Percentiles rank a stretch among this genome's conserved stretches.
Conservation (phyloP, 768 basidiomycete genomes). For the Cyathus striatus region DNA sequence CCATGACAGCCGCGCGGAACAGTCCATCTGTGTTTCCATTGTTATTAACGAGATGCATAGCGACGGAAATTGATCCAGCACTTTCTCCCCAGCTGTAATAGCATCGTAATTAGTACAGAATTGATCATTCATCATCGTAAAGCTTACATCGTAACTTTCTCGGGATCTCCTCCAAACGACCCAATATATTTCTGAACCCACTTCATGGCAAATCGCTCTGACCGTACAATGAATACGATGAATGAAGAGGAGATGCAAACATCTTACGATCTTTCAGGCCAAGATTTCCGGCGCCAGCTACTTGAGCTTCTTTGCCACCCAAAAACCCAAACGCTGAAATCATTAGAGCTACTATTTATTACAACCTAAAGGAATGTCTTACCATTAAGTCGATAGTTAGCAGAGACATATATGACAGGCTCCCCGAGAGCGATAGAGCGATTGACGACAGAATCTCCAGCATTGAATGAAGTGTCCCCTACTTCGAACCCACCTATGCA, state of each 20-base stretch:
- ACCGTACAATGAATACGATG: background rate
- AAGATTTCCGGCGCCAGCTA: conserved; percentile 36
- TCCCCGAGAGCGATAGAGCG: conserved; percentile 21
- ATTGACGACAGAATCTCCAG: conserved; percentile 20
- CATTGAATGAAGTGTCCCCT: conserved; percentile 18
- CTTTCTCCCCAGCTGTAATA: conserved; percentile 34
- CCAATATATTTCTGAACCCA: conserved; percentile 53
- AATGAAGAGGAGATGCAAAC: background rate
- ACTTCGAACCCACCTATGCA: conserved; percentile 25
- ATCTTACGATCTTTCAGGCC: conserved; percentile 47
- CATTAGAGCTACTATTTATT: background rate
- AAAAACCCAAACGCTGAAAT: conserved; percentile 32
- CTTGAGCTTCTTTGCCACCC: conserved; percentile 29
- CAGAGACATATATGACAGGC: conserved; percentile 29
- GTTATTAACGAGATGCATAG: conserved; percentile 29
- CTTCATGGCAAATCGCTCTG: conserved; percentile 41
- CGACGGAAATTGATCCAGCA: conserved; percentile 39
- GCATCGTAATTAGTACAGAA: too few relatives aligned
- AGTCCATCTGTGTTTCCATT: conserved; percentile 24
- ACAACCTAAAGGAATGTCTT: conserved; percentile 5
- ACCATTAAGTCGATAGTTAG: conserved; percentile 34
- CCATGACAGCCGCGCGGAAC: conserved; percentile 34
- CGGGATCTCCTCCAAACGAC: conserved; percentile 48
- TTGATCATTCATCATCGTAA: background rate
- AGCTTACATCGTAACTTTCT: conserved; percentile 36